phyloP scores from a whole-genome alignment of 495 filamentous ascomycete species.

The Hypoxylon lienhwacheense region DNA sequence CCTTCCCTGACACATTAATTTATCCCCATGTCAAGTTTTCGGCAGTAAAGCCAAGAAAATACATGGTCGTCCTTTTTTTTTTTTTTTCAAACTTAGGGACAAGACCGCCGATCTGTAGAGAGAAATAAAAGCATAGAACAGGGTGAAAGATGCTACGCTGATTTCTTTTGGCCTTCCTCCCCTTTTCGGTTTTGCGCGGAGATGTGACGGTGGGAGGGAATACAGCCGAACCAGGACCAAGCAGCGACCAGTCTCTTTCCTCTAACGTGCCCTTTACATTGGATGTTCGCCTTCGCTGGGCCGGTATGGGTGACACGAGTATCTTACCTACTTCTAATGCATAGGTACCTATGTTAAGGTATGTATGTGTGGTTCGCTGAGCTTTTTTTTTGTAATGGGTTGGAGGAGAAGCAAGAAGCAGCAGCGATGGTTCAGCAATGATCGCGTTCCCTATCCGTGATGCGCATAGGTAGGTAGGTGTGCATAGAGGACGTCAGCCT shows the following conservation, averaged over 20 bases:
- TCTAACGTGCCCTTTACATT: no score
- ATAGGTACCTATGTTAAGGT: slow-evolving; percentile 6
- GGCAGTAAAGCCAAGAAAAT: no score
- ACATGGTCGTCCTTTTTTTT: no score
- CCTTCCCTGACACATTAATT: no score
- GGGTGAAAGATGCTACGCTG: slow-evolving; percentile 4
- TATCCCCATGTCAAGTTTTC: no score
- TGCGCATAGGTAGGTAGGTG: not conserved
- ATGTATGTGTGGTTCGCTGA: slow-evolving; percentile 23
- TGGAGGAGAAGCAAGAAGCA: not conserved
- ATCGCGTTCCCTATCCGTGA: not conserved
- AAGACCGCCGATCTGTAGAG: slow-evolving; percentile 4
- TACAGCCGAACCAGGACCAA: not conserved
- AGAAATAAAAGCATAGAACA: not conserved
- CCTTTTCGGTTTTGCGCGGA: no score
- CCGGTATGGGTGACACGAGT: not conserved
- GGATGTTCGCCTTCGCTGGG: no score
- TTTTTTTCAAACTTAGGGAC: slow-evolving; percentile 2
- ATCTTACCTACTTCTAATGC: slow-evolving; percentile 11
- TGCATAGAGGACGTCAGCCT: no score
- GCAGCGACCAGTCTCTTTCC: not conserved
- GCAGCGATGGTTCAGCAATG: slow-evolving; percentile 24
- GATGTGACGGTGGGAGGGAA: not conserved
- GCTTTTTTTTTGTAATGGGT: no score
- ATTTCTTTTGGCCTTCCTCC: no score